Base-by-base conservation (phyloP, 139 green algal species). In the Auxenochlorella pyrenoidosa region DNA sequence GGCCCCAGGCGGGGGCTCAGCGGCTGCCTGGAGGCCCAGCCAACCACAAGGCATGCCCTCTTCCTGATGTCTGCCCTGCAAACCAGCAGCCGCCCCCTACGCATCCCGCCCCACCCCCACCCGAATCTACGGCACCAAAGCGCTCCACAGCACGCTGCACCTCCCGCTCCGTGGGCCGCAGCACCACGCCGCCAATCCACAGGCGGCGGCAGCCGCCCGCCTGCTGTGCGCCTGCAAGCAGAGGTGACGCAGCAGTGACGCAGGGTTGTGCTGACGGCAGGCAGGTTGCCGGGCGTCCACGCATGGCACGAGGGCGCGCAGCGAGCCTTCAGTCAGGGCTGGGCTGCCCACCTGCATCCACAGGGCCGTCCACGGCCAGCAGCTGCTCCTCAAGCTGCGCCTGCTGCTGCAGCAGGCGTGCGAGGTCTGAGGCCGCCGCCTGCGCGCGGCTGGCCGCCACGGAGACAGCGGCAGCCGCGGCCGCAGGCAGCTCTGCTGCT, bases 371-470 rank as follows among this genome's bases (percentile, higher is more conserved):
- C 54, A 63, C 22, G 15, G 54, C 54, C 18, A 30, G 34, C 70
- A 76, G 34, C n/a, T 76, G 18, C 22, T 44, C n/a, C 34, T 76
- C 70, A n/a, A 76, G 19, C 34, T 76, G 70, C 16, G 70, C 70
- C 70, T 76, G 70, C 70, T 76, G 70, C n/a, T 76, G 70, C 70
- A 76, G 34, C 70, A 76, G 70, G n/a, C 70, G 70, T 0, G n/a
- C 34, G 34, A 76, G n/a, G 34, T 76, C 70, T 15, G 70, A 36
- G 12, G 70, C 70, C 30, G 70, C 70, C 15, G 70, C 70, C 34
- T 44, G 70, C 70, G 70, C 70, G 2, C 40, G 34, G 70, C 34
- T 26, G 16, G 70, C 70, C 8, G 70, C 70, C 22, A 44, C 34
- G 15, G 70, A 26, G 2, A 76, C 13, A 19, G 70, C 70, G 34